These are phyloP conservation scores for Globisporangium solare DNA, from an alignment of 352 stramenopile genomes.

Conservation along the genomic window DNA sequence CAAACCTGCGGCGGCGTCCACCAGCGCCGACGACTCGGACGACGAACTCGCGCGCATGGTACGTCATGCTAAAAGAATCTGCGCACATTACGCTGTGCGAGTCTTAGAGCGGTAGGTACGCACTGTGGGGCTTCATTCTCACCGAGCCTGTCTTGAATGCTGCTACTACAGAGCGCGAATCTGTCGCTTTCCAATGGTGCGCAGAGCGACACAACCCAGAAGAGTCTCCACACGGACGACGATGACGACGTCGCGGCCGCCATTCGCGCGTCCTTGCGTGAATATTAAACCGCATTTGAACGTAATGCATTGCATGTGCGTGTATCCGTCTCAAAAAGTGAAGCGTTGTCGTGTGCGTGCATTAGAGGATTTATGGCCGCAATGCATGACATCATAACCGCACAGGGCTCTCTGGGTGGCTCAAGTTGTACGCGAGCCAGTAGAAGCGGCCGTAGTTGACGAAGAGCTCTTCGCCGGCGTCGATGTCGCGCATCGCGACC, in stretches of 20 bases:
- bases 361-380: too few species aligned
- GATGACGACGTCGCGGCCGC: constrained; percentile 62
- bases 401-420: constrained; percentile 50
- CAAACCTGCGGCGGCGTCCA: constrained; percentile 11
- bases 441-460: constrained; percentile 83
- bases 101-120: background rate
- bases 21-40: constrained; percentile 10
- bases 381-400: background rate
- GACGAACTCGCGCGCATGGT: constrained; percentile 44
- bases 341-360: background rate
- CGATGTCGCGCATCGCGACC: constrained; percentile 55
- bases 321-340: too few species aligned
- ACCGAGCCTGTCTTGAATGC: background rate
- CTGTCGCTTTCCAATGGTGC: constrained; percentile 36
- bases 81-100: background rate
- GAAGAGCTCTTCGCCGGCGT: constrained; percentile 60
- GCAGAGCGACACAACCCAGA: constrained; percentile 8
- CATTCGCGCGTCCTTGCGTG: constrained; percentile 57
- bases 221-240: constrained; percentile 26
- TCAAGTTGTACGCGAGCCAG: constrained; percentile 75
- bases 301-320: too few species aligned
- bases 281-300: constrained; percentile 25
- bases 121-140: background rate
- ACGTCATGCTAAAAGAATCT: constrained; percentile 3
- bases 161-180: constrained; percentile 22